Conservation (phyloP, 1,284 basidiomycete genomes). For the Polyporus tsugae region DNA sequence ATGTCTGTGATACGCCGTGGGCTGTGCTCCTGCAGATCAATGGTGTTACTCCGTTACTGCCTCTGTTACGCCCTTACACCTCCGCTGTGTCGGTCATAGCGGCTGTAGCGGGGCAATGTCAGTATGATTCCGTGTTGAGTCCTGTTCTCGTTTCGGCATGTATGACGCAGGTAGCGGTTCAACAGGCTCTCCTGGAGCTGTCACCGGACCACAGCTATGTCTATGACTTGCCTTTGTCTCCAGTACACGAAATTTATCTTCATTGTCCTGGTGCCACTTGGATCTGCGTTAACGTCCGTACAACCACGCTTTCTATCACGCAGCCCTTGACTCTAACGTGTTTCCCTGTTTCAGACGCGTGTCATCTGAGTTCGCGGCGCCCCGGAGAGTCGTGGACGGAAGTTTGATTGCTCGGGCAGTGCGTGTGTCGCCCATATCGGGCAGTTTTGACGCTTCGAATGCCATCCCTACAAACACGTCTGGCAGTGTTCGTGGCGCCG, state of each 20-base stretch:
- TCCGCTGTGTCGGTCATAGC: background rate
- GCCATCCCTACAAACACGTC: background rate
- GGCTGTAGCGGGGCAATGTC: background rate
- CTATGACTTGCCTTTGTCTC: background rate
- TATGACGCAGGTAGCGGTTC: background rate
- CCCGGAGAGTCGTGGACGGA: background rate
- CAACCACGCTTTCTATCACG: background rate
- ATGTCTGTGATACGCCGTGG: background rate
- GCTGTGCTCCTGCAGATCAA: background rate
- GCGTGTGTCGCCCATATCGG: background rate
- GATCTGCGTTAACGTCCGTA: background rate
- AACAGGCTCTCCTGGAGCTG: background rate
- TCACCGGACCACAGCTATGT: background rate
- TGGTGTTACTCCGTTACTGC: background rate
- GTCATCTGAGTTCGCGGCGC: background rate
- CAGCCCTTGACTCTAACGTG: background rate
- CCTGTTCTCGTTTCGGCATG: background rate
- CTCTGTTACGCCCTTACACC: background rate
- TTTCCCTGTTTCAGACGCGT: background rate
- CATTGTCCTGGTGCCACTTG: background rate
- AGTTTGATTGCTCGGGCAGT: background rate
- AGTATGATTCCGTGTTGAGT: background rate
- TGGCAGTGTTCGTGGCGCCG: background rate
- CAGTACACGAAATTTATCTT: background rate
- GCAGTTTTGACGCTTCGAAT: conserved; percentile 1